Conservation (phyloP, 306 rosid species). For the Rosa rugosa region DNA sequence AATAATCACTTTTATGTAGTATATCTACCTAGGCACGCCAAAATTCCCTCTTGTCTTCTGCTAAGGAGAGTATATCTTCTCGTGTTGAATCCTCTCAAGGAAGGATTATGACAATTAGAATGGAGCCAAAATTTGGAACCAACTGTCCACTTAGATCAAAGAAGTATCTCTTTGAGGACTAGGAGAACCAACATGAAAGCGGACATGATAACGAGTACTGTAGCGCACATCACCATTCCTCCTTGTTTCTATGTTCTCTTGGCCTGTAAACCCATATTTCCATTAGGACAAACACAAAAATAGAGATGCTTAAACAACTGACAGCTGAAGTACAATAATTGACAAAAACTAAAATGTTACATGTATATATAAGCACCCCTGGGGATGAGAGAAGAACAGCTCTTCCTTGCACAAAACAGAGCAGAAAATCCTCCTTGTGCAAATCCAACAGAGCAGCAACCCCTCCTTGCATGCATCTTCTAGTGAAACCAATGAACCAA, state of each 20-base stretch:
- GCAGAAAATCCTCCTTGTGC: too few relatives aligned
- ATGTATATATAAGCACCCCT: too few relatives aligned
- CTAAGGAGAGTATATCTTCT: constrained; percentile 24
- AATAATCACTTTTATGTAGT: constrained; percentile 14
- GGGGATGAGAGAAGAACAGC: too few relatives aligned
- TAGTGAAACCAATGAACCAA: too few relatives aligned
- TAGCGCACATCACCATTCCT: constrained; percentile 93
- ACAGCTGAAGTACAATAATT: neutral
- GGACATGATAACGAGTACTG: constrained; percentile 93
- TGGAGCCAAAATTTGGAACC: constrained; percentile 34
- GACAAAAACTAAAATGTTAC: neutral
- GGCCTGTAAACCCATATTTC: constrained; percentile 63
- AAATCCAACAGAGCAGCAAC: too few relatives aligned
- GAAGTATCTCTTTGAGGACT: constrained; percentile 79
- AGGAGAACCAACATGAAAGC: constrained; percentile 83
- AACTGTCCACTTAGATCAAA: constrained; percentile 43
- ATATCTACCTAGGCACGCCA: constrained; percentile 17
- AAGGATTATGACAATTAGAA: constrained; percentile 32
- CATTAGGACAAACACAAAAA: neutral
- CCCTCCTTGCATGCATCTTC: too few relatives aligned
- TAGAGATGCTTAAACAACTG: constrained; percentile 13
- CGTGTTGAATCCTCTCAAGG: constrained; percentile 28
- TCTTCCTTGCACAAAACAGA: too few relatives aligned
- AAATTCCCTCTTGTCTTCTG: constrained; percentile 37
- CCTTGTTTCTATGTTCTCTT: constrained; percentile 93